Percentiles rank a stretch among this genome's conserved stretches.
Evolutionary conservation across 2,329 filamentous ascomycete species (phyloP).

Genomic region (Pseudopithomyces maydicus): DNA sequence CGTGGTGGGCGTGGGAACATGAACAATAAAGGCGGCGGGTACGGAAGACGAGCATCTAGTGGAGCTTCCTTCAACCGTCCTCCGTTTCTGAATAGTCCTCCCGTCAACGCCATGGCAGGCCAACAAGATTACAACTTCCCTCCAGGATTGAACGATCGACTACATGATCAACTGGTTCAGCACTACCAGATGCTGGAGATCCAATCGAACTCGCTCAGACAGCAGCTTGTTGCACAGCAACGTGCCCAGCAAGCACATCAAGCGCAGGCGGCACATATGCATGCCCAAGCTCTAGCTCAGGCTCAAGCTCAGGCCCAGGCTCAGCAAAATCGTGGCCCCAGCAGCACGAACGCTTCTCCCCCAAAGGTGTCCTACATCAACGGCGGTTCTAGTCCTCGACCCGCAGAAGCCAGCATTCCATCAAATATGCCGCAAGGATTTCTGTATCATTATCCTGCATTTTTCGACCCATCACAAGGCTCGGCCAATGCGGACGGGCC

Average conservation of each 20-base stretch:
- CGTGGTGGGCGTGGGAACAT: conserved; percentile 54
- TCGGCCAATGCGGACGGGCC: conserved; percentile 49
- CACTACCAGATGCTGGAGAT: conserved; percentile 55
- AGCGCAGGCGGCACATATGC: conserved; percentile 41
- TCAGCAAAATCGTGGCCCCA: conserved; percentile 30
- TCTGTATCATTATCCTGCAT: conserved; percentile 53
- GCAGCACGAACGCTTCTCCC: conserved; percentile 47
- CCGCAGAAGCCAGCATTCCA: conserved; percentile 34
- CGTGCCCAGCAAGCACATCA: conserved; percentile 47
- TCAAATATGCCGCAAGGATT: conserved; percentile 47
- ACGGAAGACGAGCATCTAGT: conserved; percentile 61
- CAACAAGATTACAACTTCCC: conserved; percentile 50
- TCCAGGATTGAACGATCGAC: conserved; percentile 46
- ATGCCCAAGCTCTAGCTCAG: conserved; percentile 44
- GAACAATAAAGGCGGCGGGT: conserved; percentile 52
- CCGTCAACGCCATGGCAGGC: conserved; percentile 40
- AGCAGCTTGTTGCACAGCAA: conserved; percentile 43
- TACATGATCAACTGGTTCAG: conserved; percentile 56
- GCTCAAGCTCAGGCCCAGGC: conserved; percentile 42
- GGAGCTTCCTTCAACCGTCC: conserved; percentile 54
- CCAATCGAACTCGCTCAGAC: conserved; percentile 44
- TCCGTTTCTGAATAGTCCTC: conserved; percentile 50
- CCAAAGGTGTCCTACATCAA: conserved; percentile 44
- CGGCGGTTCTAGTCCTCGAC: conserved; percentile 37
- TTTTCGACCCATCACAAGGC: conserved; percentile 47